phyloP scores from a whole-genome alignment of 345 rosid species.

The Boechera stricta region DNA sequence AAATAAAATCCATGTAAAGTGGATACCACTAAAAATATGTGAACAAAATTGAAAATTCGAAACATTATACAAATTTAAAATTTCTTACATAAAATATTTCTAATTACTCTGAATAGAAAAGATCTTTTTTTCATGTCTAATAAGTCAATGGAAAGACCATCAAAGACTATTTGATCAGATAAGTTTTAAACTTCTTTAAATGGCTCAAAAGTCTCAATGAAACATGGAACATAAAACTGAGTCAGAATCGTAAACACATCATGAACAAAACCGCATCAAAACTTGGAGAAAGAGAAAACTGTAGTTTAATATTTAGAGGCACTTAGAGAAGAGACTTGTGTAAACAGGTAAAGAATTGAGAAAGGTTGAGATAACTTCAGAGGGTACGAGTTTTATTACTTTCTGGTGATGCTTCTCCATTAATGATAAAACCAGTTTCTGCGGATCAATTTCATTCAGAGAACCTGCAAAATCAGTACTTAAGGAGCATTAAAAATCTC shows the following conservation, averaged over 20 bases:
- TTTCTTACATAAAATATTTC: background rate
- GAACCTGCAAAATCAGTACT: constrained; percentile 49
- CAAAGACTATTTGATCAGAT: background rate
- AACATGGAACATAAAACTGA: constrained; percentile 12
- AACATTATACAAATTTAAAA: background rate
- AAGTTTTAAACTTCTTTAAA: background rate
- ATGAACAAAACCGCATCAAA: constrained; percentile 5
- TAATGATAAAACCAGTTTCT: constrained; percentile 45
- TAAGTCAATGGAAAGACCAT: background rate
- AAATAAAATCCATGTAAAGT: background rate
- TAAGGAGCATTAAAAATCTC: background rate
- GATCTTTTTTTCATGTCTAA: background rate
- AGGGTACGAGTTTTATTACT: constrained; percentile 33
- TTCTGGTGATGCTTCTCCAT: constrained; percentile 51
- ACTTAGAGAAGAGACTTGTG: constrained; percentile 46
- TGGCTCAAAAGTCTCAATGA: constrained; percentile 12
- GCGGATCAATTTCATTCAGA: constrained; percentile 50
- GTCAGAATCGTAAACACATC: constrained; percentile 4
- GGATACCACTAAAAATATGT: background rate
- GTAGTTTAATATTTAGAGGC: constrained; percentile 13
- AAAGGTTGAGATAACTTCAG: constrained; percentile 53
- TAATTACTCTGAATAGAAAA: background rate
- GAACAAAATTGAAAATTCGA: background rate
- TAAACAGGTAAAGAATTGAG: constrained; percentile 53
- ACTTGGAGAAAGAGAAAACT: constrained; percentile 14